These are phyloP conservation scores for Penicillium bialowiezense DNA, from an alignment of 495 filamentous ascomycete species.

Conservation along the genomic window DNA sequence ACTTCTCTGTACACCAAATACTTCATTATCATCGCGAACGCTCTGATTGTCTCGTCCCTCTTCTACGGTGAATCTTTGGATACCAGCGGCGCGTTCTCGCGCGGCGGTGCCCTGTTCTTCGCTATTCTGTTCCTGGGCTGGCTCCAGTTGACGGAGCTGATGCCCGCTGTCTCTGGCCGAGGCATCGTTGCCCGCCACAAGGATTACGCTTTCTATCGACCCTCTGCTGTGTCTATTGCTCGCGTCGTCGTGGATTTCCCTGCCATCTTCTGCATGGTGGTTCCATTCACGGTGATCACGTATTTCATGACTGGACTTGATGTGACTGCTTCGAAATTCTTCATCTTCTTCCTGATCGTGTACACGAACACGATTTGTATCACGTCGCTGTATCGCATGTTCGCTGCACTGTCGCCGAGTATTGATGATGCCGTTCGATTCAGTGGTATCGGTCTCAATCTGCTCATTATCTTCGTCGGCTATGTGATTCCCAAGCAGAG, in stretches of 20 bases:
- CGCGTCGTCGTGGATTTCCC: constrained; percentile 69
- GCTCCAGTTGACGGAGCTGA: constrained; percentile 69
- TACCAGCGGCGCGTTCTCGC: constrained; percentile 65
- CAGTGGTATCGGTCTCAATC: constrained; percentile 63
- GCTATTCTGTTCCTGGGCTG: constrained; percentile 73
- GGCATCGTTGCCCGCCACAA: constrained; percentile 63
- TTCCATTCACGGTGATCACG: constrained; percentile 61
- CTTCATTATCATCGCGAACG: constrained; percentile 73
- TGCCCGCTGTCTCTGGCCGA: constrained; percentile 63
- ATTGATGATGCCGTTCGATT: constrained; percentile 75
- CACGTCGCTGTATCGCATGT: constrained; percentile 73
- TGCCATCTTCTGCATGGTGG: constrained; percentile 58
- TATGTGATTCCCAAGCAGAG: constrained; percentile 69
- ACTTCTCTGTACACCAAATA: constrained; percentile 73
- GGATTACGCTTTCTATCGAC: constrained; percentile 77
- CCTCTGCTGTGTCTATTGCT: constrained; percentile 67
- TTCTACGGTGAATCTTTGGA: constrained; percentile 65
- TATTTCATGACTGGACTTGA: constrained; percentile 70
- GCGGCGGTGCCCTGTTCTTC: constrained; percentile 70
- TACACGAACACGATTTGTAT: constrained; percentile 66
- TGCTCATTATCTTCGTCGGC: constrained; percentile 73
- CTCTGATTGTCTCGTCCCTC: constrained; percentile 69
- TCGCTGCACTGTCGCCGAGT: constrained; percentile 65
- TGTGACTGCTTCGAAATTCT: constrained; percentile 65
- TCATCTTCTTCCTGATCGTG: constrained; percentile 69